Evolutionary conservation across 2,329 filamentous ascomycete genomes (phyloP).

Genomic region (Nigrograna mackinnonii): DNA sequence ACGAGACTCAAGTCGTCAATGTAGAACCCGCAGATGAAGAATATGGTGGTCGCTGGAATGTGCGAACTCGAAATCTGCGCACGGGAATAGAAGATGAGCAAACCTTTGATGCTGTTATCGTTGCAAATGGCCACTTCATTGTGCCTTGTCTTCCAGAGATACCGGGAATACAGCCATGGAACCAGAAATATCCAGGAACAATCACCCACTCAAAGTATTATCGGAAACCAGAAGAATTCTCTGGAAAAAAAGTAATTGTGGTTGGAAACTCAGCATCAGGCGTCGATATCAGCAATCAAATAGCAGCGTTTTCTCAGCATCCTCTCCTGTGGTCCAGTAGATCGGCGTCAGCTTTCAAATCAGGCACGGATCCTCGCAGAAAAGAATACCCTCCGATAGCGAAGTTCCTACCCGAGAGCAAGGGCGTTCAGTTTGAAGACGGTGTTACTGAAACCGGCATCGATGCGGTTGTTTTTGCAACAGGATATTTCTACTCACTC

Average conservation of each 20-base stretch:
- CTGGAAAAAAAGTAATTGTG: conserved; percentile 73
- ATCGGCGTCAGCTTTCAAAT: conserved; percentile 51
- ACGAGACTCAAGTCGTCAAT: conserved; percentile 71
- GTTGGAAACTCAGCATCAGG: conserved; percentile 86
- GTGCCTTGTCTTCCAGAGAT: conserved; percentile 51
- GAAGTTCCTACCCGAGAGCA: conserved; percentile 57
- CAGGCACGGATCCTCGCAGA: conserved; percentile 54
- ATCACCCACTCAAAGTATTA: conserved; percentile 73
- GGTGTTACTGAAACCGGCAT: conserved; percentile 67
- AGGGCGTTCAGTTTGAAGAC: conserved; percentile 68
- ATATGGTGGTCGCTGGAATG: conserved; percentile 56
- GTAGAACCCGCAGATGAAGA: conserved; percentile 46
- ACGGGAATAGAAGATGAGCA: conserved; percentile 46
- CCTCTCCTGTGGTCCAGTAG: conserved; percentile 65
- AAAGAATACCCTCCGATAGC: conserved; percentile 59
- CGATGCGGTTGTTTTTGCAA: conserved; percentile 83
- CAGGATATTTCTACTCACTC: conserved; percentile 84
- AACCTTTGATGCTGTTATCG: conserved; percentile 58
- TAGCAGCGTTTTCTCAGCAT: conserved; percentile 64
- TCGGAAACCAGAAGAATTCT: conserved; percentile 65
- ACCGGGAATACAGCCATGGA: conserved; percentile 45
- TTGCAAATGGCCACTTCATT: conserved; percentile 54
- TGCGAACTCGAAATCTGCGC: conserved; percentile 58
- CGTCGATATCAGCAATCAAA: conserved; percentile 79
- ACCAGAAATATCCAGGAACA: conserved; percentile 36